These are phyloP conservation scores for Lodderomyces beijingensis DNA, from an alignment of 1,139 yeast species.

Conservation along the genomic window DNA sequence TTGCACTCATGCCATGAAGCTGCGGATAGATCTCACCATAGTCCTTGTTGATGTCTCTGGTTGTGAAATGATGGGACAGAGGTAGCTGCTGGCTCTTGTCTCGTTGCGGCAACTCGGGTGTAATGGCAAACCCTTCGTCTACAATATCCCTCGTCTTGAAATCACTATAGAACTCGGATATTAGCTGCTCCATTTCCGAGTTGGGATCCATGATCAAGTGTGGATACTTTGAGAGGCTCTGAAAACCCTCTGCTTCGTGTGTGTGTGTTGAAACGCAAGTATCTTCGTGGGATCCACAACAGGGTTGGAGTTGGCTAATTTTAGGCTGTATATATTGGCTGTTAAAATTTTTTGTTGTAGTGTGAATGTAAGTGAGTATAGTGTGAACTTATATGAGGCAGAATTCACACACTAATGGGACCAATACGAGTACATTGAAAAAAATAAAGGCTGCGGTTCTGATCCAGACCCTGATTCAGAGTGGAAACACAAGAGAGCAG, in stretches of 20 bases:
- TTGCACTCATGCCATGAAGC: slow-evolving; percentile 1
- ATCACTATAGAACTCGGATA: slow-evolving; percentile 7
- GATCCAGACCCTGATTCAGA: no score
- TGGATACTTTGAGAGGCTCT: no score
- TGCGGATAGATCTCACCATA: slow-evolving; percentile 7
- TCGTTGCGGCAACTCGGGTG: slow-evolving; percentile 1
- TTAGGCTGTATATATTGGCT: background rate
- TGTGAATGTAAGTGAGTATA: no score
- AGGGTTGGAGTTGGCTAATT: no score
- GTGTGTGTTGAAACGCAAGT: no score
- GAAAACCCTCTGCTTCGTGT: no score
- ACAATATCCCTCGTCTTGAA: background rate
- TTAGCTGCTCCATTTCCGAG: slow-evolving; percentile 9
- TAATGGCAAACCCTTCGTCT: slow-evolving; percentile 3
- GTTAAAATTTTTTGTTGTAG: background rate
- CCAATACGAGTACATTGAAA: no score
- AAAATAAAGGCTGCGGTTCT: no score
- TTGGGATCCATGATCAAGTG: slow-evolving; percentile 11
- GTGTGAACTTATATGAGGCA: no score
- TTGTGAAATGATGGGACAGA: slow-evolving; percentile 1
- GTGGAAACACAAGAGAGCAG: no score
- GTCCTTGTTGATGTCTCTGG: slow-evolving; percentile 3
- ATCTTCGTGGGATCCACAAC: no score
- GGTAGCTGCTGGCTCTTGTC: no score
- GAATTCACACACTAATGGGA: background rate